Conservation (phyloP, 2,329 filamentous ascomycete species). For the Talaromyces sp. region DNA sequence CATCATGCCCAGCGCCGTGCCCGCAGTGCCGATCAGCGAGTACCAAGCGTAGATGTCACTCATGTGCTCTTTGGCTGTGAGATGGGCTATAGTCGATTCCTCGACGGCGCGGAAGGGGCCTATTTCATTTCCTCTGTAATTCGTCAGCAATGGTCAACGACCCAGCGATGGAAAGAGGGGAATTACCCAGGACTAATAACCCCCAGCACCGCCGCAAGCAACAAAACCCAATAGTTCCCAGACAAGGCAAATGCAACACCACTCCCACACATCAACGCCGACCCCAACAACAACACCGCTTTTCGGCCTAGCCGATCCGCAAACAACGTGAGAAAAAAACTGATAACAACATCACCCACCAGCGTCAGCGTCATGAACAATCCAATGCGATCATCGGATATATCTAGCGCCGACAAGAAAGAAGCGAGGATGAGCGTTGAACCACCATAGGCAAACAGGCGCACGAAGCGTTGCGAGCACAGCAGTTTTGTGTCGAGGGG, state of each 20-base stretch:
- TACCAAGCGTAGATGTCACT: constrained; percentile 68
- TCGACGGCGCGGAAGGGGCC: constrained; percentile 66
- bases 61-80: constrained; percentile 54
- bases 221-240: constrained; percentile 59
- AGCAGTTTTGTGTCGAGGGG: constrained; percentile 39
- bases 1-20: constrained; percentile 59
- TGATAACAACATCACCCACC: constrained; percentile 59
- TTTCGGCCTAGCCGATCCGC: constrained; percentile 59
- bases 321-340: constrained; percentile 56
- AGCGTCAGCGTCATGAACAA: constrained; percentile 65
- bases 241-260: constrained; percentile 54
- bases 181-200: constrained; percentile 56
- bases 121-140: constrained; percentile 57
- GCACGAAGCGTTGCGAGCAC: constrained; percentile 44
- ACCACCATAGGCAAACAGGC: constrained; percentile 64
- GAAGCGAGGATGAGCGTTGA: constrained; percentile 60
- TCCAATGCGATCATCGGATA: constrained; percentile 59
- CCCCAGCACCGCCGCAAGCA: constrained; percentile 58
- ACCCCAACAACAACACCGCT: constrained; percentile 53
- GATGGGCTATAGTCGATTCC: constrained; percentile 61
- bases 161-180: not conserved
- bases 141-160: not conserved
- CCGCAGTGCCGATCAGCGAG: constrained; percentile 52
- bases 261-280: constrained; percentile 56
- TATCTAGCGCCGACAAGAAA: constrained; percentile 56